Conservation (phyloP, 805 yeast genomes). For the Ogataea wickerhamii region DNA sequence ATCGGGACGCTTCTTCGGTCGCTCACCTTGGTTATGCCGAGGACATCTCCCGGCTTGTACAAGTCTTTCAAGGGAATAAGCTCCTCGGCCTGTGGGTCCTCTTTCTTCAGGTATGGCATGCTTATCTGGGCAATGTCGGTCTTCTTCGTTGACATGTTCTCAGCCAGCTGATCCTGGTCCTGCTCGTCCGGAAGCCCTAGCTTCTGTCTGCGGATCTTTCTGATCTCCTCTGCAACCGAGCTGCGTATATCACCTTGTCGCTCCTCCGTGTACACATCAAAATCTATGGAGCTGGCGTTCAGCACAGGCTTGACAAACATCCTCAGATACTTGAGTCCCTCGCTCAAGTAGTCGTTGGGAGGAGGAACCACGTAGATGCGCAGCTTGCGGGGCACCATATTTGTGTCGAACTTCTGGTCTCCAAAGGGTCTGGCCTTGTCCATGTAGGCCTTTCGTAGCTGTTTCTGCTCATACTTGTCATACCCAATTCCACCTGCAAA, state of each 20-base stretch:
- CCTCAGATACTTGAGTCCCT: conserved; percentile 68
- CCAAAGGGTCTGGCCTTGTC: conserved; percentile 54
- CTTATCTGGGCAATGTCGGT: conserved; percentile 6
- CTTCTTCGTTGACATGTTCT: conserved; percentile 9
- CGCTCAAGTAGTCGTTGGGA: conserved; percentile 83
- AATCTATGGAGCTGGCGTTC: conserved; percentile 81
- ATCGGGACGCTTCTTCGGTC: conserved; percentile 15
- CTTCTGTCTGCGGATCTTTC: conserved; percentile 57
- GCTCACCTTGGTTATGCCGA: conserved; percentile 50
- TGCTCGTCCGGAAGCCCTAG: conserved; percentile 26
- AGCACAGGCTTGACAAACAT: conserved; percentile 81
- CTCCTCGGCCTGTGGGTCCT: conserved; percentile 21
- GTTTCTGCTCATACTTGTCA: conserved; percentile 71
- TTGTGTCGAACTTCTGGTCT: conserved; percentile 38
- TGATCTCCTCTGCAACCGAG: conserved; percentile 75
- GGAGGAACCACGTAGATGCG: conserved; percentile 93
- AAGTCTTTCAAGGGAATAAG: conserved; percentile 34
- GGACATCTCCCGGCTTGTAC: conserved; percentile 42
- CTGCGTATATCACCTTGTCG: conserved; percentile 88
- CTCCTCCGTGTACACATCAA: conserved; percentile 67
- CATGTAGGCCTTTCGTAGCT: conserved; percentile 63
- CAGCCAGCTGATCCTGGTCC: conserved; percentile 18
- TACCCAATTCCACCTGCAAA: conserved; percentile 74
- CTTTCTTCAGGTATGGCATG: conserved; percentile 3
- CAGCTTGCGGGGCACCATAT: conserved; percentile 66